Base-by-base conservation (phyloP, 2,329 filamentous ascomycete species). In the Nectriaceae sp. region DNA sequence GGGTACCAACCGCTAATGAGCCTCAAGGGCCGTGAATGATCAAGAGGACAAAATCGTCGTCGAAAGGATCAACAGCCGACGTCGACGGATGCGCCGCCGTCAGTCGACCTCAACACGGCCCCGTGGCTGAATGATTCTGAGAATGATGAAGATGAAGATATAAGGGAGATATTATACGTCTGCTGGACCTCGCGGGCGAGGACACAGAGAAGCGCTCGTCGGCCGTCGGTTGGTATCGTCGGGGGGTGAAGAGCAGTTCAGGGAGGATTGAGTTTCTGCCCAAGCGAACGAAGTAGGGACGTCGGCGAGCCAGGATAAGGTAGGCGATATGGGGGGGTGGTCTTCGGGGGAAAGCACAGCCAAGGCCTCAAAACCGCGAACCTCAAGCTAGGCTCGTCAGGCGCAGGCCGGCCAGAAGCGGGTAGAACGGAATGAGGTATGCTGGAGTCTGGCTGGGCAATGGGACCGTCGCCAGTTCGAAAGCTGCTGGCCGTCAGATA, bases 1-100 rank as follows among this genome's bases (percentile, higher is more conserved):
- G 42, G 47, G 41, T 52, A 64, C 64, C 35, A 47, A 60, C 55
- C 46, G 44, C 49, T 52, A 46, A 41, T 50, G 44, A 57, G 47
- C 55, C 55, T 56, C 21, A 26, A 16, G 44, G 50, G 46, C 52
- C 47, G 49, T 46, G 40, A 41, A 46, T 47, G 40, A 43, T 47
- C 44, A 41, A 51, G 53, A 59, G 51, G 53, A 54, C 53, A 56
- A 50, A 61, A 57, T 55, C 42, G 54, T 53, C 52, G 59, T 55
- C 52, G 53, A 49, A 52, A 52, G 51, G 56, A 49, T 55, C 52
- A 56, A 54, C 61, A 55, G 52, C 53, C 61, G 57, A 63, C 60
- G 60, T 60, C 56, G 64, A 61, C 64, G 63, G 63, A 59, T 62
- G 62, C 58, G 63, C 64, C 63, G 63, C 59, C 62, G 63, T 63